Evolutionary conservation across 2,329 filamentous ascomycete species (phyloP).

Genomic region (Alternaria solani): DNA sequence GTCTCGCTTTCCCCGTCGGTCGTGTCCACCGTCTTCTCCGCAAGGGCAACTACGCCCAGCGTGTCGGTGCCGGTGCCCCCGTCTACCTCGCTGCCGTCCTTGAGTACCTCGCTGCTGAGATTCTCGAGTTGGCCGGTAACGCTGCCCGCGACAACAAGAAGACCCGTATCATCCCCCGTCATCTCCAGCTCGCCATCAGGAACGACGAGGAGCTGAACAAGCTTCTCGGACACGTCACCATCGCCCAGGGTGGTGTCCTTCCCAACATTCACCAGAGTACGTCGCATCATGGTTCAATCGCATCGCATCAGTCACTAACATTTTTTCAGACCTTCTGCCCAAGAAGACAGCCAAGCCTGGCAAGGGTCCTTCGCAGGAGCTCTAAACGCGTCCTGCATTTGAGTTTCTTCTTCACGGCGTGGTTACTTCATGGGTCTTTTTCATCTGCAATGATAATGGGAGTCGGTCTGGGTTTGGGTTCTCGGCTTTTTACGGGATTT

Average conservation of each 20-base stretch:
- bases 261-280: conserved; percentile 97
- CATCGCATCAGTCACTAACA: conserved; percentile 51
- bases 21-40: conserved; percentile 99
- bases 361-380: conserved; percentile 92
- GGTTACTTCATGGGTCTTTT: conserved; percentile 62
- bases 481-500: conserved; percentile 60
- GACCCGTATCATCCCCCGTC: conserved; percentile 99
- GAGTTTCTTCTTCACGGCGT: conserved; percentile 53
- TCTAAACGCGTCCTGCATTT: conserved; percentile 67
- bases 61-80: conserved; percentile 96
- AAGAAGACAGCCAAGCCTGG: conserved; percentile 98
- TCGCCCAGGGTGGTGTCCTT: conserved; percentile 95
- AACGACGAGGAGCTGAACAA: conserved; percentile 99
- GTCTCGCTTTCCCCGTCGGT: conserved; percentile 97
- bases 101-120: conserved; percentile 98
- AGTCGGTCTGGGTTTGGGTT: conserved; percentile 69
- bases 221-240: conserved; percentile 93
- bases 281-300: conserved; percentile 51
- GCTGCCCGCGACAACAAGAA: conserved; percentile 99
- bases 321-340: conserved; percentile 82
- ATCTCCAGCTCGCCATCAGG: conserved; percentile 98
- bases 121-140: conserved; percentile 98
- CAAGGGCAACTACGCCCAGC: conserved; percentile 99
- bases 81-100: conserved; percentile 98
- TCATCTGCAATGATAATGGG: conserved; percentile 78